Base-by-base conservation (phyloP, 2,329 filamentous ascomycete species). In the Botrytis galanthina region DNA sequence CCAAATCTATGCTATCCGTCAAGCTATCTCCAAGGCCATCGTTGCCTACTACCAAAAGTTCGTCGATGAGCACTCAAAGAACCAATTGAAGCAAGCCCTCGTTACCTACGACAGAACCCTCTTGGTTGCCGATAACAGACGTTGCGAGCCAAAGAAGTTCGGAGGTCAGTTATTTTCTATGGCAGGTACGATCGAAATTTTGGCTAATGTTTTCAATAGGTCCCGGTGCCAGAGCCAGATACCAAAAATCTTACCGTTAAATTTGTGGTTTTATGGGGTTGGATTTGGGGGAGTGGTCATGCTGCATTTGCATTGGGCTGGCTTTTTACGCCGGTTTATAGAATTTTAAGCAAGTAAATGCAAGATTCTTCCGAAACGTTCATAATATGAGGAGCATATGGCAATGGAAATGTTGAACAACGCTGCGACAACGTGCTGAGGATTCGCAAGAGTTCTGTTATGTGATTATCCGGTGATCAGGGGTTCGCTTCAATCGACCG, bases 161-260 rank as follows among this genome's bases (percentile, higher is more conserved):
- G 86, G 86, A 82, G 85, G 85, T 81, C 75, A 72, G 75, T 78
- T 76, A 29, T 73, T 54, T 46, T 70, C 46, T 42, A 16, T 14
- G 69, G 35, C 44, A 67, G 35, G 32, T 42, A 48, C 22, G 8
- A 46, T 37, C 42, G 59, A 61, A n/a, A 72, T 51, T 68, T 57
- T 57, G 69, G 62, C 78, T 80, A 75, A 80, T 74, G 12, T 68
- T 67, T 75, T 63, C 93, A 84, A 91, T 91, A 85, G 93, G 93
- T 93, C 92, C 90, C 82, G 95, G 95, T 91, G 95, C 96, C 84
- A 92, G 95, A 84, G 89, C 95, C 84, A 92, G 95, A 85, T 98
- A 94, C 95, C 95, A 98, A 90, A 98, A 98, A 90, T 97, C 95
- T 81, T 97, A 98, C 92, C 94, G 95, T 95, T 97, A 95, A 94